phyloP scores from a whole-genome alignment of 345 rosid species.

The Fremontodendron californicum region DNA sequence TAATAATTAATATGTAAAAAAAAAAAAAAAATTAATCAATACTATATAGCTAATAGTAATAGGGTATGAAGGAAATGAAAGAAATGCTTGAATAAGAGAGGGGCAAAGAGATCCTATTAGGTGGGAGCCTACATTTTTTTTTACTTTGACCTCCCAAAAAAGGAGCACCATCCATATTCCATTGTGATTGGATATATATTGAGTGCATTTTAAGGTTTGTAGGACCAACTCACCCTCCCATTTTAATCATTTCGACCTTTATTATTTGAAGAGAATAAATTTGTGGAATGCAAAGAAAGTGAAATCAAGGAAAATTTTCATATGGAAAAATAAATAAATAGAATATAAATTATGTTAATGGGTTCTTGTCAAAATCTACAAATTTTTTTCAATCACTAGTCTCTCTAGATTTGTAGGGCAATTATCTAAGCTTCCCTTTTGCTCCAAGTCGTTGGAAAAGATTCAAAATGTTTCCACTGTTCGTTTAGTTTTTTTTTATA shows the following conservation, averaged over 20 bases:
- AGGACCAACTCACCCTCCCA: constrained; percentile 13
- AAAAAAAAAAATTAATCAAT: too few species aligned
- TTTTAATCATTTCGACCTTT: constrained; percentile 27
- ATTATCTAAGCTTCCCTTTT: constrained; percentile 29
- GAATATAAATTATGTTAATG: constrained; percentile 17
- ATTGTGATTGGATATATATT: constrained; percentile 28
- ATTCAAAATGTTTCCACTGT: constrained; percentile 47
- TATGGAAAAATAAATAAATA: constrained; percentile 7
- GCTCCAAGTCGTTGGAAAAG: constrained; percentile 43
- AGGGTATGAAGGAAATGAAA: neutral
- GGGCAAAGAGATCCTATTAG: constrained; percentile 13
- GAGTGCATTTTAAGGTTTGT: constrained; percentile 25
- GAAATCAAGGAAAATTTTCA: constrained; percentile 17
- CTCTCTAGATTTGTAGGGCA: constrained; percentile 35
- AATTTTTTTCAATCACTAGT: constrained; percentile 26
- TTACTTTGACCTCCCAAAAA: constrained; percentile 27
- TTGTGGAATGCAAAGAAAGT: constrained; percentile 21
- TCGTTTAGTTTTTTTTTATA: constrained; percentile 12
- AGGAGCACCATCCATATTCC: constrained; percentile 31
- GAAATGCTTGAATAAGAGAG: neutral
- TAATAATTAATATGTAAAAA: too few species aligned
- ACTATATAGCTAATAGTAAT: too few species aligned
- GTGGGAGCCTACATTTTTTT: constrained; percentile 33
- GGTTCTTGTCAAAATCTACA: constrained; percentile 38
- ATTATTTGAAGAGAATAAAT: constrained; percentile 34